A percentile compares a stretch with the other conserved stretches of the same genome.
These are phyloP conservation scores for Cercospora canescens DNA, from an alignment of 2,329 filamentous ascomycete species.

Conservation along the genomic window DNA sequence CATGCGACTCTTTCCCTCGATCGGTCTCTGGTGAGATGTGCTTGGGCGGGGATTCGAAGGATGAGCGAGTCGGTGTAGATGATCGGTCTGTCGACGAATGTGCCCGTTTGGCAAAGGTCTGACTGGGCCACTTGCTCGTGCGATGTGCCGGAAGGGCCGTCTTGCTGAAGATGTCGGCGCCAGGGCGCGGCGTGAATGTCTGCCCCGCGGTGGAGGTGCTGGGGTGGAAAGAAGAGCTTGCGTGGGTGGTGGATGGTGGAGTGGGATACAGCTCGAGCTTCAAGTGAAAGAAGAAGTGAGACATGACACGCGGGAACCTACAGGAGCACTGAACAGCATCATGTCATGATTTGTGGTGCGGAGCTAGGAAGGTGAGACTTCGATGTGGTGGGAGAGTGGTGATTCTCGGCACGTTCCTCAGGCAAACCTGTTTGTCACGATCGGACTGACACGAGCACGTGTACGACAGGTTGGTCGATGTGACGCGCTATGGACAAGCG, in stretches of 20 bases:
- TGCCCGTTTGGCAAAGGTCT: conserved; percentile 18
- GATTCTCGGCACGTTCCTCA: background rate
- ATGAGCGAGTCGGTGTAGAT: conserved; percentile 13
- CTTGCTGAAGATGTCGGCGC: conserved; percentile 47
- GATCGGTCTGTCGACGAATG: conserved; percentile 10
- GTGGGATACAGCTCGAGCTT: conserved; percentile 58
- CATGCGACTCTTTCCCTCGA: conserved; percentile 31
- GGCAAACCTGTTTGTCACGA: background rate
- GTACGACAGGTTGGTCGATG: background rate
- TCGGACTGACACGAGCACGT: background rate
- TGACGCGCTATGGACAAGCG: background rate
- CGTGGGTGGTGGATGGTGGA: conserved; percentile 4
- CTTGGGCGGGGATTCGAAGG: conserved; percentile 15
- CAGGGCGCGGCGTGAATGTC: conserved; percentile 42
- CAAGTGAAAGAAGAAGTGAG: conserved; percentile 67
- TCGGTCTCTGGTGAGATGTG: conserved; percentile 22
- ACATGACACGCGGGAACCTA: conserved; percentile 42
- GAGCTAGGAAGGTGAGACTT: background rate
- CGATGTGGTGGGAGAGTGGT: background rate
- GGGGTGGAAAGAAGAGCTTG: background rate
- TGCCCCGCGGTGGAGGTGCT: background rate
- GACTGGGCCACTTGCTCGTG: conserved; percentile 39
- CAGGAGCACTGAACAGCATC: conserved; percentile 5
- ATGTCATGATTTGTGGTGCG: background rate
- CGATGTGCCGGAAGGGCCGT: conserved; percentile 45